Evolutionary conservation across 163 green algal species (phyloP), one percentile per base, ranked within the genome.

Genomic region (Chlorella variabilis): DNA sequence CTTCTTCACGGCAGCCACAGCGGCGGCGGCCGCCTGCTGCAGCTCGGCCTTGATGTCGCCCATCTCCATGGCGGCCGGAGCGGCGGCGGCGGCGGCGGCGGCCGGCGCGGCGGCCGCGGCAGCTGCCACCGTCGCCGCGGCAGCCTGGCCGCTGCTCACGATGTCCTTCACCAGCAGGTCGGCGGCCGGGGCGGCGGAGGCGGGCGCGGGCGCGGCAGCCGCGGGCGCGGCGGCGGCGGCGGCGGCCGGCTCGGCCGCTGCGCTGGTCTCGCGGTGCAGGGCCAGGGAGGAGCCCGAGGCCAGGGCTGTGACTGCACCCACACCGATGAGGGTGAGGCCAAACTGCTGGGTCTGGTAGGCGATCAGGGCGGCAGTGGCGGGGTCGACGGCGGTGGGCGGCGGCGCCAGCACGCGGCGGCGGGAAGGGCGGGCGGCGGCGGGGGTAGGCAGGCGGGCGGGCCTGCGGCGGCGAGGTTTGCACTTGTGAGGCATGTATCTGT

Each of bases 281-380:
- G 56, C 59, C 34, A 51, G 34, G 13, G 36, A n/a, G 15, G 59
- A 39, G 38, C 36, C 42, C 1, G 48, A 39, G 38, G 73, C 73
- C 1, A 80, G 29, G 29, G 51, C 59, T 8, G 73, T 25, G 23
- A 70, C 73, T 2, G 65, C 34, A n/a, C 73, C 73, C 36, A 70
- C 17, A 36, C 73, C 73, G 2, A 80, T 42, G 13, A 80, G 41
- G 56, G 36, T 59, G 25, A 80, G 73, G 7, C 73, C 73, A 70
- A 80, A 80, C 56, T 80, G 51, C 56, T 80, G 73, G 27, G 42
- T 29, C 9, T 80, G 54, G 73, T 71, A 80, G 1, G 70, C 48
- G 34, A 80, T 29, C 23, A 45, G 23, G 5, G 41, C 54, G 0
- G 59, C 71, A n/a, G 71, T 34, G 18, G 36, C n/a, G 25, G 71